phyloP scores from a whole-genome alignment of 2,329 filamentous ascomycete species.

The Clarireedia sp. region DNA sequence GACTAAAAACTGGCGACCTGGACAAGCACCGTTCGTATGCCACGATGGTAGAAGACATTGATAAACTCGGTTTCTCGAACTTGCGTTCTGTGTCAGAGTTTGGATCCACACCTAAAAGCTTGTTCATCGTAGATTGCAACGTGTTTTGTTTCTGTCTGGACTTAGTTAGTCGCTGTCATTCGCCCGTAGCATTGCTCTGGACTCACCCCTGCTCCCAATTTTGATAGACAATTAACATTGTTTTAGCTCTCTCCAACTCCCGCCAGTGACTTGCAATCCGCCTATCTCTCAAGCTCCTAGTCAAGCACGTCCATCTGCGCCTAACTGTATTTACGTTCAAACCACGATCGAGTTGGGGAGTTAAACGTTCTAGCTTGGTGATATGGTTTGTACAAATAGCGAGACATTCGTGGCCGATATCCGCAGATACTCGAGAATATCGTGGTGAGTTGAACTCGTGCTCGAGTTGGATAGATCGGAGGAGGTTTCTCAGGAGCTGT shows the following conservation, averaged over 20 bases:
- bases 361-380: neutral
- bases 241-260: constrained; percentile 4
- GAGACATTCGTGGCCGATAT: neutral
- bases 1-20: too few species aligned
- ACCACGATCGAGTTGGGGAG: neutral
- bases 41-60: neutral
- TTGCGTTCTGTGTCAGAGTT: neutral
- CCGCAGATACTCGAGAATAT: neutral
- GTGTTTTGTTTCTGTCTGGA: neutral
- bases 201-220: neutral
- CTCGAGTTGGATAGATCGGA: neutral
- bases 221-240: constrained; percentile 1
- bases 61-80: neutral
- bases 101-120: neutral
- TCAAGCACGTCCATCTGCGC: constrained; percentile 5
- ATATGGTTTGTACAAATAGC: neutral
- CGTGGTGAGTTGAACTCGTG: neutral
- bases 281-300: constrained; percentile 1
- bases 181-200: neutral
- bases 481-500: neutral
- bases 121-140: neutral
- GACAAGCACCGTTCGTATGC: neutral
- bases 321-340: neutral
- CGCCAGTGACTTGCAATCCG: neutral
- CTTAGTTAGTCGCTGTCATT: neutral